Evolutionary conservation across 179 eudicot species (phyloP).

Genomic region (Silene vulgaris): DNA sequence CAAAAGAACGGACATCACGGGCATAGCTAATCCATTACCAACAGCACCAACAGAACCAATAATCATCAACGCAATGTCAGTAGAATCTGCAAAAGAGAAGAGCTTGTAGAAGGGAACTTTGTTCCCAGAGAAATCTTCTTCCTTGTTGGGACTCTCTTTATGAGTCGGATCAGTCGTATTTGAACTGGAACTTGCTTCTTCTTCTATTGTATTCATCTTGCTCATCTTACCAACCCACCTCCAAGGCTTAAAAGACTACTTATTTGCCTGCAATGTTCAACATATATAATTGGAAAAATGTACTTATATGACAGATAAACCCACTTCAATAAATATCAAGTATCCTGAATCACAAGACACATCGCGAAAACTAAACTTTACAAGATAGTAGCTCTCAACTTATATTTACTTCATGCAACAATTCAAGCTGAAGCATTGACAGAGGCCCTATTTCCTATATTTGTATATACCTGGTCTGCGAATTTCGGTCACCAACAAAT

Average conservation of each 20-base stretch:
- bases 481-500: not conserved
- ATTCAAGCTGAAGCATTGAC: not conserved
- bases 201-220: slow-evolving; percentile 18
- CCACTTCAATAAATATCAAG: not conserved
- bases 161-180: slow-evolving; percentile 9
- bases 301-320: not conserved
- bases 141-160: slow-evolving; percentile 9
- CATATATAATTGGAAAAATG: not conserved
- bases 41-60: slow-evolving; percentile 65
- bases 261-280: slow-evolving; percentile 9
- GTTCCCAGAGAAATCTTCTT: slow-evolving; percentile 10
- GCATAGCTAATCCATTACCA: slow-evolving; percentile 59
- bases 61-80: slow-evolving; percentile 55
- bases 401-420: not conserved
- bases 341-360: not conserved
- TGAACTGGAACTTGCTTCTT: slow-evolving; percentile 17
- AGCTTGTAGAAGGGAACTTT: slow-evolving; percentile 62
- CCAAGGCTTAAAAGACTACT: slow-evolving; percentile 8
- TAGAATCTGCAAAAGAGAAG: slow-evolving; percentile 55
- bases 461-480: not conserved
- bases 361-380: not conserved
- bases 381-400: not conserved
- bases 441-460: not conserved
- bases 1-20: slow-evolving; percentile 63
- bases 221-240: slow-evolving; percentile 10